A percentile compares a stretch with the other conserved stretches of the same genome.
Evolutionary conservation across 2,329 filamentous ascomycete genomes (phyloP).

Genomic region (Cladosporium halotolerans): DNA sequence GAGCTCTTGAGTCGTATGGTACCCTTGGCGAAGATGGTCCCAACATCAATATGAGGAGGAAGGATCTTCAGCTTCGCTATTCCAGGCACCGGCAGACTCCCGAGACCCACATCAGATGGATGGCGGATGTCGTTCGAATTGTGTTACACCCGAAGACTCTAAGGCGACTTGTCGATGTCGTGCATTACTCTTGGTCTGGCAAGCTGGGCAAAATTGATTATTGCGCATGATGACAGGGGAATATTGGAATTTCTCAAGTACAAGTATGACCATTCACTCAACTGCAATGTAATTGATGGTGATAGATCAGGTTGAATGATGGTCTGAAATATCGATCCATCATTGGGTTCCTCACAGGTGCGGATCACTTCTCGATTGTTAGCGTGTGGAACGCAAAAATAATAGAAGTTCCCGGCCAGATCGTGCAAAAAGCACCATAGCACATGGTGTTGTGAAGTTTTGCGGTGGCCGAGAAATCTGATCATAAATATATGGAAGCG

Average conservation of each 20-base stretch:
- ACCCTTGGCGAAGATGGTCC: not conserved
- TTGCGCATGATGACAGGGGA: not conserved
- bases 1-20: not conserved
- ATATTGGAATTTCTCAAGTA: too few relatives aligned
- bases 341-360: too few relatives aligned
- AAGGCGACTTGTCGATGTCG: not conserved
- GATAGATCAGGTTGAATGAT: too few relatives aligned
- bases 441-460: not conserved
- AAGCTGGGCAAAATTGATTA: not conserved
- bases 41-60: not conserved
- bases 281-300: too few relatives aligned
- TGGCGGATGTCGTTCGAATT: not conserved
- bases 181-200: slow-evolving; percentile 1
- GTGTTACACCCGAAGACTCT: not conserved
- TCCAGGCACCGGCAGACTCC: not conserved
- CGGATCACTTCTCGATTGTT: too few relatives aligned
- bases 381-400: too few relatives aligned
- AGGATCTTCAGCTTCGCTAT: not conserved
- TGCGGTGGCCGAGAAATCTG: not conserved
- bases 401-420: too few relatives aligned
- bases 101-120: not conserved
- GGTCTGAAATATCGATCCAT: too few relatives aligned
- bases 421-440: not conserved
- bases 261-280: too few relatives aligned
- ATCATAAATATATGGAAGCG: slow-evolving; percentile 13